Evolutionary conservation across 495 filamentous ascomycete species (phyloP).

Genomic region (Aspergillus kassunensis): DNA sequence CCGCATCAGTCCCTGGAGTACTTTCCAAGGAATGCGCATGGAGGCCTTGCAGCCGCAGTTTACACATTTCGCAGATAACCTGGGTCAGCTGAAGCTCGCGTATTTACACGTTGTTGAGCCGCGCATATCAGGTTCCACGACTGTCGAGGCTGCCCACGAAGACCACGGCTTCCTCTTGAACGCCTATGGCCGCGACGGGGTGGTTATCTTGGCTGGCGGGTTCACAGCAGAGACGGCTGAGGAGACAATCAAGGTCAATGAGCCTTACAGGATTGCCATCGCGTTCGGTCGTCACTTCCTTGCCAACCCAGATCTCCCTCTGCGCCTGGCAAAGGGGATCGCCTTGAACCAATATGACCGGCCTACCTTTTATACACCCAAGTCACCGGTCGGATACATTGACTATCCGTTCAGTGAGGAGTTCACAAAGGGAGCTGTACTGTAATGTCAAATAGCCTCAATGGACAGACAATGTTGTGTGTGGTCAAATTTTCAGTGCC

Average conservation of each 20-base stretch:
- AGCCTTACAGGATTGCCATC: slow-evolving; percentile 41
- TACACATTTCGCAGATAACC: slow-evolving; percentile 43
- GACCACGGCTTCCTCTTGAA: slow-evolving; percentile 13
- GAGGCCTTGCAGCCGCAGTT: slow-evolving; percentile 58
- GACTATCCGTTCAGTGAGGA: slow-evolving; percentile 43
- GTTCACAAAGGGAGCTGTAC: neutral
- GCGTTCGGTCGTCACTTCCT: slow-evolving; percentile 62
- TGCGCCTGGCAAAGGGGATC: slow-evolving; percentile 51
- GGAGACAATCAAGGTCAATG: slow-evolving; percentile 41
- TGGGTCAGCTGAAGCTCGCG: slow-evolving; percentile 49
- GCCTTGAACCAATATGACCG: slow-evolving; percentile 50
- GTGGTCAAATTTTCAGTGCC: neutral
- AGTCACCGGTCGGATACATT: slow-evolving; percentile 48
- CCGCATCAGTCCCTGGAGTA: slow-evolving; percentile 56
- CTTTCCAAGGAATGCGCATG: slow-evolving; percentile 64
- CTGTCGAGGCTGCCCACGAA: slow-evolving; percentile 16
- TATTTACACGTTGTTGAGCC: slow-evolving; percentile 62
- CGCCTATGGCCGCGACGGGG: slow-evolving; percentile 36
- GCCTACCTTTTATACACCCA: slow-evolving; percentile 48
- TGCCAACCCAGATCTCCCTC: slow-evolving; percentile 63
- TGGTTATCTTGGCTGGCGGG: slow-evolving; percentile 55
- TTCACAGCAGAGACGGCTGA: slow-evolving; percentile 43
- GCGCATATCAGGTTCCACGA: slow-evolving; percentile 33
- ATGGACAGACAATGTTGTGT: no score
- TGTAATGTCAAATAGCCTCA: no score